phyloP scores from a whole-genome alignment of 805 yeast genomes.

The Myxozyma vanderwaltii region DNA sequence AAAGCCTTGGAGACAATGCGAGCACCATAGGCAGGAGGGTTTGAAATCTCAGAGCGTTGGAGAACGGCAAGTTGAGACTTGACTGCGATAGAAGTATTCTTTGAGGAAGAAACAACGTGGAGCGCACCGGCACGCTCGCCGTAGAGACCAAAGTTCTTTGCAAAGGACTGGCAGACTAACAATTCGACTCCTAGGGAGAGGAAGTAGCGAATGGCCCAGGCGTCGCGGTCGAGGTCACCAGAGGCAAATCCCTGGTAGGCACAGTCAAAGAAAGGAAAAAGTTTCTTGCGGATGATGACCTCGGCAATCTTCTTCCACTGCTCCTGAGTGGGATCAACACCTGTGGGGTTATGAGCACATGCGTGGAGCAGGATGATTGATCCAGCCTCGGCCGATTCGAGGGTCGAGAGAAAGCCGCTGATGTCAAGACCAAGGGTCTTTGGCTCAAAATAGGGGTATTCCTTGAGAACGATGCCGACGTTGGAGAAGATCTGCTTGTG shows the following conservation, averaged over 20 bases:
- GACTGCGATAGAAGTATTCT: constrained; percentile 57
- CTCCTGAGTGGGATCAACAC: constrained; percentile 82
- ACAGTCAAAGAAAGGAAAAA: constrained; percentile 81
- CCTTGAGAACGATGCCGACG: constrained; percentile 64
- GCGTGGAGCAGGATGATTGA: constrained; percentile 86
- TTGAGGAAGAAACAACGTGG: constrained; percentile 59
- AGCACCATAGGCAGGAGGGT: constrained; percentile 95
- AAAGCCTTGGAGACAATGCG: constrained; percentile 80
- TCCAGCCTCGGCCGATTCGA: constrained; percentile 69
- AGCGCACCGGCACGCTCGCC: constrained; percentile 97
- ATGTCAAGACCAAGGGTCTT: constrained; percentile 70
- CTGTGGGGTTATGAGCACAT: constrained; percentile 98
- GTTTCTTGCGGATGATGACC: constrained; percentile 54
- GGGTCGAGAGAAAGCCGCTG: constrained; percentile 63
- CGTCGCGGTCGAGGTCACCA: constrained; percentile 81
- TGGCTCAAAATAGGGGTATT: constrained; percentile 86
- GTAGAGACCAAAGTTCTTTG: constrained; percentile 94
- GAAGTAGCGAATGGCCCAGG: constrained; percentile 71
- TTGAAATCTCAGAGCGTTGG: constrained; percentile 83
- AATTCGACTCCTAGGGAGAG: constrained; percentile 57
- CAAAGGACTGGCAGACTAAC: constrained; percentile 89
- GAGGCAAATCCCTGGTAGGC: constrained; percentile 98
- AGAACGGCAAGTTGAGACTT: constrained; percentile 73
- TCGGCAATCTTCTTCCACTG: constrained; percentile 77
- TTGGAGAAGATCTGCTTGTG: constrained; percentile 79